Evolutionary conservation across 2,329 filamentous ascomycete species (phyloP).

Genomic region (Fusarium penzigii): DNA sequence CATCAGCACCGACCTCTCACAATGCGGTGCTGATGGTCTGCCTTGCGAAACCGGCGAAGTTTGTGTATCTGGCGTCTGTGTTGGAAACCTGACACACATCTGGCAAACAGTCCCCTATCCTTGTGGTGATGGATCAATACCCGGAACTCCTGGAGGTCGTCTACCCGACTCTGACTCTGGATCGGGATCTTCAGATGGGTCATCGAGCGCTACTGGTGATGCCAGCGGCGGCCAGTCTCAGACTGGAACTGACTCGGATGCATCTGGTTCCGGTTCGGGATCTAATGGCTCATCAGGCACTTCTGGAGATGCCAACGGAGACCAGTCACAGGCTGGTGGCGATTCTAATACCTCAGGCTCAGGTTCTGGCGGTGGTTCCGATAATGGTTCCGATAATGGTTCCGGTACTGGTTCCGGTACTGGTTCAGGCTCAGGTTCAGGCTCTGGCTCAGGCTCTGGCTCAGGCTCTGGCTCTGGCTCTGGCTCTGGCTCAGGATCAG

Average conservation of each 20-base stretch:
- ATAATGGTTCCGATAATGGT: background rate
- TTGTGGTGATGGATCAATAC: conserved; percentile 6
- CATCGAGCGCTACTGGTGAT: too few species aligned
- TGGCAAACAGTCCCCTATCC: conserved; percentile 1
- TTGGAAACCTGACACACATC: conserved; percentile 7
- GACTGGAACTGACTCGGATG: too few species aligned
- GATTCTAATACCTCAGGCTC: background rate
- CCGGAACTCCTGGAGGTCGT: conserved; percentile 14
- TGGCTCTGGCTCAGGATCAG: background rate
- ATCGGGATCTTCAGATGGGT: too few species aligned
- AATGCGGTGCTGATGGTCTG: conserved; percentile 5
- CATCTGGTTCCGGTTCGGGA: background rate
- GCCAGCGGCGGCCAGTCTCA: too few species aligned
- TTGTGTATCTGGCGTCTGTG: conserved; percentile 13
- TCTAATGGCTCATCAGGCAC: background rate
- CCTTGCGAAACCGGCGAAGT: conserved; percentile 9
- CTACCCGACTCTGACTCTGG: background rate
- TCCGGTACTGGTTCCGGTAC: background rate
- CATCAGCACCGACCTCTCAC: conserved; percentile 12
- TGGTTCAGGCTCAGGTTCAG: background rate
- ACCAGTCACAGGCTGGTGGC: too few species aligned
- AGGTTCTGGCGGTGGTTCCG: background rate
- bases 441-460: background rate
- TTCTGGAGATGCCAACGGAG: background rate
- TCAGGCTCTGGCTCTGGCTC: background rate